phyloP scores from a whole-genome alignment of 345 rosid species.

The Pelargonium nanum region DNA sequence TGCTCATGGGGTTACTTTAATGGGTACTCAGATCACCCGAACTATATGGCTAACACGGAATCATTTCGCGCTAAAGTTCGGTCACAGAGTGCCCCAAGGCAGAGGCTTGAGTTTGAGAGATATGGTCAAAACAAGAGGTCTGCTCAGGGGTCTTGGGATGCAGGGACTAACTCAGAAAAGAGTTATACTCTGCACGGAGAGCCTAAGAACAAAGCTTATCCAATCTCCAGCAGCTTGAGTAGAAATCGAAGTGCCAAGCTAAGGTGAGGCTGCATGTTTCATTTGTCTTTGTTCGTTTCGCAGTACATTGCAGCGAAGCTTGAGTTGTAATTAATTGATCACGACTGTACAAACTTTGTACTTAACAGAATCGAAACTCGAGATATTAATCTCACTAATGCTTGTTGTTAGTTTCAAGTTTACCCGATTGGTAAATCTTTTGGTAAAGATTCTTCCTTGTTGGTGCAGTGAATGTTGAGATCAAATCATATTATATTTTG shows the following conservation, averaged over 20 bases:
- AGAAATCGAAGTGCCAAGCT: constrained; percentile 22
- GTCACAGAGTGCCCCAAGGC: constrained; percentile 92
- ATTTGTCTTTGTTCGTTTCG: background rate
- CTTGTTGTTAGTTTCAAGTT: background rate
- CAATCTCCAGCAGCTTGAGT: constrained; percentile 21
- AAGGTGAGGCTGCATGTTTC: constrained; percentile 19
- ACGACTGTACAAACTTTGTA: background rate
- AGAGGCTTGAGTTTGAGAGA: constrained; percentile 59
- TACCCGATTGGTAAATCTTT: background rate
- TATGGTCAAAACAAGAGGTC: constrained; percentile 29
- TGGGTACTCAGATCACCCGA: constrained; percentile 60
- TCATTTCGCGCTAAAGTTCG: constrained; percentile 67
- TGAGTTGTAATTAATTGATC: background rate
- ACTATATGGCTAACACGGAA: constrained; percentile 89
- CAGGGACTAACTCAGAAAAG: constrained; percentile 30
- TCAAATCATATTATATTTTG: too few relatives aligned
- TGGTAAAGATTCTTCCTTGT: background rate
- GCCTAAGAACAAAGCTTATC: constrained; percentile 23
- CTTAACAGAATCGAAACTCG: background rate
- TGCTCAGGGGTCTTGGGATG: constrained; percentile 36
- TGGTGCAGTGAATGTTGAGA: background rate
- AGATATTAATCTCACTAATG: background rate
- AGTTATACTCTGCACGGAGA: constrained; percentile 28
- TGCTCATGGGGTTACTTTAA: constrained; percentile 53
- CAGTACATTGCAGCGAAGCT: background rate